phyloP scores from a whole-genome alignment of 805 yeast species.

The Danielia oregonensis region DNA sequence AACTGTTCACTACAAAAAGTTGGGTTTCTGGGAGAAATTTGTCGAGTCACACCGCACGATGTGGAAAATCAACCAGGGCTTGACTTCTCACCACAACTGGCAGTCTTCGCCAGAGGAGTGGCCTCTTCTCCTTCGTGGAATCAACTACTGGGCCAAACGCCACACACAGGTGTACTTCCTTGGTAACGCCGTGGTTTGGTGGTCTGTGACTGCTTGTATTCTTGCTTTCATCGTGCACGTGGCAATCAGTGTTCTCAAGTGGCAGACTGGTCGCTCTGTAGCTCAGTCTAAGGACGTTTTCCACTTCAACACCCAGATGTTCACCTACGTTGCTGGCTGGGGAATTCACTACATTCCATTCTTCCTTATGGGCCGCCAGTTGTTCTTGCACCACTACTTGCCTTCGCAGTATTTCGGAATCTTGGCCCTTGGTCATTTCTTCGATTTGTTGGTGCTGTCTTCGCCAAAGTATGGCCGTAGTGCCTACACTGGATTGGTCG shows the following conservation, averaged over 20 bases:
- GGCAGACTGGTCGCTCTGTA: constrained; percentile 53
- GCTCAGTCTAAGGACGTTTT: constrained; percentile 50
- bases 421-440: constrained; percentile 66
- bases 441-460: constrained; percentile 46
- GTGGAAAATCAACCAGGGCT: constrained; percentile 74
- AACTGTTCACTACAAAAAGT: constrained; percentile 44
- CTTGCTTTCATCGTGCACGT: constrained; percentile 47
- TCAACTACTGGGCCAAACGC: constrained; percentile 70
- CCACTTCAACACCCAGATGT: constrained; percentile 62
- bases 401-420: constrained; percentile 90
- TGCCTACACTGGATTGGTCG: constrained; percentile 43
- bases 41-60: constrained; percentile 64
- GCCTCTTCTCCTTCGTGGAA: constrained; percentile 76
- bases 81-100: constrained; percentile 66
- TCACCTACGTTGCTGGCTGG: constrained; percentile 70
- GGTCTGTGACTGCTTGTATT: constrained; percentile 58
- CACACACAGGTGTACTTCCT: constrained; percentile 62
- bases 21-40: constrained; percentile 56
- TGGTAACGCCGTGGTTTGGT: constrained; percentile 82
- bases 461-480: constrained; percentile 39
- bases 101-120: constrained; percentile 70
- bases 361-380: constrained; percentile 85
- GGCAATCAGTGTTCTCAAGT: constrained; percentile 47
- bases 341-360: constrained; percentile 68
- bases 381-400: constrained; percentile 89